Evolutionary conservation across 2,329 filamentous ascomycete species (phyloP), one percentile per base, ranked within the genome.

Genomic region (Chaetomiaceae sp.): DNA sequence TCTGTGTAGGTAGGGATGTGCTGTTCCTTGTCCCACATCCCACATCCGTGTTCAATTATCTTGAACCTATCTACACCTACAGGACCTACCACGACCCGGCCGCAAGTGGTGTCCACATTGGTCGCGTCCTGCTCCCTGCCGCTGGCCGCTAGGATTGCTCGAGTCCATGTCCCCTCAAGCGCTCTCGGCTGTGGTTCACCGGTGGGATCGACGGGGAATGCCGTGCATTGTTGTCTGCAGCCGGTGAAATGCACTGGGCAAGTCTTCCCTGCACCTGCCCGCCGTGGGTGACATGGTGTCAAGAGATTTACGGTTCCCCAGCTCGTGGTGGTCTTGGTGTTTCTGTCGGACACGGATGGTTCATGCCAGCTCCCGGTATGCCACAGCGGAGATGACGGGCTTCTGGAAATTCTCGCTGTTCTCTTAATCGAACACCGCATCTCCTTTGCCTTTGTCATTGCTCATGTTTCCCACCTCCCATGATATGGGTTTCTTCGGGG

Each of bases 221-320:
- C 20, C 41, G 46, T 53, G 31, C 50, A 35, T 39, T 49, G 38
- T 44, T 25, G 8, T 16, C 33, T 49, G 50, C 50, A 53, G 50
- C 50, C 50, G 50, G 50, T 53, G 50, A 53, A 31, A 35, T 33
- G 27, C 41, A 16, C 19, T 40, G 23, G 21, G 20, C 14, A 20
- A 31, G 33, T 17, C 25, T 12, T 27, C 6, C 25, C 25, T 27
- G 25, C 25, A 12, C 5, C 9, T 27, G 31, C 31, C 39, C 21
- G 20, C 46, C 27, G 19, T 25, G 39, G 25, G 30, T 33, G 9
- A 7, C 30, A n/a, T 12, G 30, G 30, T 33, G 30, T n/a, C n/a
- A n/a, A n/a, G n/a, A n/a, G n/a, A n/a, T n/a, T n/a, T n/a, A n/a
- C n/a, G n/a, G n/a, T n/a, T n/a, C n/a, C n/a, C n/a, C n/a, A n/a